Percentiles rank a stretch among this genome's conserved stretches.
Evolutionary conservation across 371 early-diverging fungal species (phyloP).

Genomic region (Apophysomyces trapeziformis): DNA sequence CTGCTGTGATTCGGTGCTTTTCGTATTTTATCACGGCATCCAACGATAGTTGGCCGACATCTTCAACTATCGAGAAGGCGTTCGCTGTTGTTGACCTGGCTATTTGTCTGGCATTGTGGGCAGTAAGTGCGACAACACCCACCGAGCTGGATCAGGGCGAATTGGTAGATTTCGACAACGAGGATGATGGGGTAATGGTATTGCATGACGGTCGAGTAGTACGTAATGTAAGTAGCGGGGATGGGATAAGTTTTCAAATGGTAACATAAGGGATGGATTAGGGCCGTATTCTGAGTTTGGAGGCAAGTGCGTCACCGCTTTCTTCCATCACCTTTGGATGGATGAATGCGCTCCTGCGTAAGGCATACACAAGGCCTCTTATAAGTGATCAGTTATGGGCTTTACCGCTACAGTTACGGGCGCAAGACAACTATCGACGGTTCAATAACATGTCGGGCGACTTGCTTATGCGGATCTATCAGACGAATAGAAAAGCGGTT

Average conservation of each 20-base stretch:
- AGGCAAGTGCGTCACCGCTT: slow-evolving; percentile 64
- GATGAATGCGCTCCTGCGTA: slow-evolving; percentile 73
- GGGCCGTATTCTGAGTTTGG: slow-evolving; percentile 61
- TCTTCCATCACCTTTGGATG: slow-evolving; percentile 75
- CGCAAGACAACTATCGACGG: slow-evolving; percentile 43
- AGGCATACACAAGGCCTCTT: slow-evolving; percentile 61
- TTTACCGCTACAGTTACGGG: slow-evolving; percentile 52
- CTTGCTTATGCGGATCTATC: slow-evolving; percentile 33
- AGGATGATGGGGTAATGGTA: slow-evolving; percentile 49
- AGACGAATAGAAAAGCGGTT: slow-evolving; percentile 38
- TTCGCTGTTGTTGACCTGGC: slow-evolving; percentile 47
- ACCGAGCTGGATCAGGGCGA: slow-evolving; percentile 52
- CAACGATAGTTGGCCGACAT: slow-evolving; percentile 32
- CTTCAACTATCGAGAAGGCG: slow-evolving; percentile 45
- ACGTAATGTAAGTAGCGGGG: slow-evolving; percentile 38
- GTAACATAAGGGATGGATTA: slow-evolving; percentile 23
- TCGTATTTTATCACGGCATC: slow-evolving; percentile 45
- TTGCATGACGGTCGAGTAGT: slow-evolving; percentile 49
- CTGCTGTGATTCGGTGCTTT: slow-evolving; percentile 52
- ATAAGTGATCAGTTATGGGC: slow-evolving; percentile 73
- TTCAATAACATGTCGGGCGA: slow-evolving; percentile 19
- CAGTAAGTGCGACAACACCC: slow-evolving; percentile 52
- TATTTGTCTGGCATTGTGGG: slow-evolving; percentile 42
- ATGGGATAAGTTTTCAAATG: neutral
- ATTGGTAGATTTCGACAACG: slow-evolving; percentile 46